Conservation (phyloP, 139 green algal species). For the Picochlorum sp. region DNA sequence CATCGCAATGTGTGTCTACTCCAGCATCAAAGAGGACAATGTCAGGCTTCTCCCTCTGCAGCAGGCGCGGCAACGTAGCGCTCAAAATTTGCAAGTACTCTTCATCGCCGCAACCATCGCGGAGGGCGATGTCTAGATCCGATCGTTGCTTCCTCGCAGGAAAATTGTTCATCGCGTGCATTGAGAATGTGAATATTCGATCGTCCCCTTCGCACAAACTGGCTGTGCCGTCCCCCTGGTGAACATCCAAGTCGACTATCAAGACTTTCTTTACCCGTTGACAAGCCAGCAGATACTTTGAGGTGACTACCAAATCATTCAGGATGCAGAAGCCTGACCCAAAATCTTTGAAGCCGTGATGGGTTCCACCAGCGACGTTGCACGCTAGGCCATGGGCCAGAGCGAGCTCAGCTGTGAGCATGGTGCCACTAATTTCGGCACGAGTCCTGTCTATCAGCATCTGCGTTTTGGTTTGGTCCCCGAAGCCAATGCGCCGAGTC, state of each 20-base stretch:
- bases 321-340: conserved; percentile 83
- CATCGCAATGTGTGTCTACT: conserved; percentile 64
- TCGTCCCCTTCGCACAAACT: conserved; percentile 29
- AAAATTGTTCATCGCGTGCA: conserved; percentile 81
- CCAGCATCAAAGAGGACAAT: conserved; percentile 85
- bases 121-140: conserved; percentile 60
- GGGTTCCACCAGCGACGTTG: conserved; percentile 77
- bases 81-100: conserved; percentile 42
- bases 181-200: conserved; percentile 55
- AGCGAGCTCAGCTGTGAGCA: conserved; percentile 78
- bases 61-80: conserved; percentile 37
- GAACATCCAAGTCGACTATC: conserved; percentile 85
- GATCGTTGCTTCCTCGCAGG: conserved; percentile 66
- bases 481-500: conserved; percentile 53
- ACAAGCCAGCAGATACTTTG: conserved; percentile 36
- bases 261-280: conserved; percentile 46
- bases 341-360: conserved; percentile 59
- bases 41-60: conserved; percentile 53
- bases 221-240: conserved; percentile 73
- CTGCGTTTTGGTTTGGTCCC: conserved; percentile 15
- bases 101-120: conserved; percentile 54
- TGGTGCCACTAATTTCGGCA: conserved; percentile 58
- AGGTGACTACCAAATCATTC: conserved; percentile 76
- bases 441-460: conserved; percentile 38
- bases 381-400: conserved; percentile 63